Percentiles rank a stretch among this genome's conserved stretches.
These are phyloP conservation scores for Blastocystis sp. DNA, from an alignment of 352 stramenopile species.

Conservation along the genomic window DNA sequence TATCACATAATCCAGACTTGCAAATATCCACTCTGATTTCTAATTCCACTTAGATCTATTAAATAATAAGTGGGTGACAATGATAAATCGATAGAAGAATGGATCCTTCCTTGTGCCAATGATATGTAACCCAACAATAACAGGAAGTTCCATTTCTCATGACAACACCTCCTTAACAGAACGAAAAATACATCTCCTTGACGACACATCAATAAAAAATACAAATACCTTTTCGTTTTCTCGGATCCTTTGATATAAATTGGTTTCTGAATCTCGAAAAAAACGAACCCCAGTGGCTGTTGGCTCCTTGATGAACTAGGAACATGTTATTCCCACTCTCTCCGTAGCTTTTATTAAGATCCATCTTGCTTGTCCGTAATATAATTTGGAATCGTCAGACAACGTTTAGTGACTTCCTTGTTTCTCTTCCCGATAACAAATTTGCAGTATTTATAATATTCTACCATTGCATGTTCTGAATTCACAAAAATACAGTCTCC, in stretches of 20 bases:
- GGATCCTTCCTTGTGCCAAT: no score
- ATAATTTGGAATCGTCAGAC: slow-evolving; percentile 7
- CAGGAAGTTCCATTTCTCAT: no score
- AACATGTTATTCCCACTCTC: not conserved
- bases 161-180: no score
- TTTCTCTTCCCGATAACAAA: not conserved
- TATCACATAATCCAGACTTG: no score
- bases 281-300: not conserved
- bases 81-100: no score
- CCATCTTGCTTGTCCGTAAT: not conserved
- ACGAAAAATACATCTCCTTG: no score
- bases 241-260: not conserved
- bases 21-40: no score
- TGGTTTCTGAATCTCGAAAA: not conserved
- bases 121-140: no score
- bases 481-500: not conserved
- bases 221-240: not conserved
- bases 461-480: not conserved
- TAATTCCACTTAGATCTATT: no score
- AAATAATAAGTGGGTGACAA: no score
- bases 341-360: not conserved
- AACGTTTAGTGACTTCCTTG: not conserved
- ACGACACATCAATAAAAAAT: slow-evolving; percentile 15
- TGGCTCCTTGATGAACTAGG: not conserved
- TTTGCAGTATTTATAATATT: not conserved